Conservation (phyloP, 306 rosid genomes). For the Cicer bijugum region DNA sequence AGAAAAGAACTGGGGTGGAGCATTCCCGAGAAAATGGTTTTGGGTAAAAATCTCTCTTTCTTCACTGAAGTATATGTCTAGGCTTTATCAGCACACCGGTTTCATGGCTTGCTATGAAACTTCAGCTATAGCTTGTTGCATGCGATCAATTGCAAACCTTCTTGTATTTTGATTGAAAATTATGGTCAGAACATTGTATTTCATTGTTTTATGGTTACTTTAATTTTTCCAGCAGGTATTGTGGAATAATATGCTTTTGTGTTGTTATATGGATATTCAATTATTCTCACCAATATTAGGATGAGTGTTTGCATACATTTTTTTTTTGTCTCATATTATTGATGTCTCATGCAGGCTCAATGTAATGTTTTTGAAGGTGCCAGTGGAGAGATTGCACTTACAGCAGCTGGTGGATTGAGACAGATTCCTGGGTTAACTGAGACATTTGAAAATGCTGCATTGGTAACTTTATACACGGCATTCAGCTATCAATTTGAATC, state of each 20-base stretch:
- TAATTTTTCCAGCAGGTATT: constrained; percentile 5
- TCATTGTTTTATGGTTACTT: constrained; percentile 28
- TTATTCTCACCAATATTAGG: constrained; percentile 11
- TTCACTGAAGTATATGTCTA: constrained; percentile 38
- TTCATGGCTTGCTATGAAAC: constrained; percentile 35
- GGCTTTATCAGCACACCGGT: constrained; percentile 20
- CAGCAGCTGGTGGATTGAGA: constrained; percentile 87
- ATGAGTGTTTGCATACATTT: background rate
- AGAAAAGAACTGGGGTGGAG: constrained; percentile 98
- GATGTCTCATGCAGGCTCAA: constrained; percentile 68
- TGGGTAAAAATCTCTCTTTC: constrained; percentile 66
- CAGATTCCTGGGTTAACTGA: constrained; percentile 75
- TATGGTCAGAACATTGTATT: constrained; percentile 17
- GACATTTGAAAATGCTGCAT: constrained; percentile 81
- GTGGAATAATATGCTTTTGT: constrained; percentile 27
- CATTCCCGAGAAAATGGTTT: constrained; percentile 97
- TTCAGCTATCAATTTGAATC: constrained; percentile 28
- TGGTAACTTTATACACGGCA: constrained; percentile 56
- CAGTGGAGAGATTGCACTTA: constrained; percentile 79
- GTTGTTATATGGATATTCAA: constrained; percentile 12
- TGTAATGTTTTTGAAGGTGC: constrained; percentile 91
- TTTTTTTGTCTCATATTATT: constrained; percentile 28
- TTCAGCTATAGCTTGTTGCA: constrained; percentile 21
- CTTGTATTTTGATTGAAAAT: constrained; percentile 19
- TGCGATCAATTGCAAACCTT: constrained; percentile 3